Evolutionary conservation across 2,329 filamentous ascomycete species (phyloP).

Genomic region (Fusarium sp.): DNA sequence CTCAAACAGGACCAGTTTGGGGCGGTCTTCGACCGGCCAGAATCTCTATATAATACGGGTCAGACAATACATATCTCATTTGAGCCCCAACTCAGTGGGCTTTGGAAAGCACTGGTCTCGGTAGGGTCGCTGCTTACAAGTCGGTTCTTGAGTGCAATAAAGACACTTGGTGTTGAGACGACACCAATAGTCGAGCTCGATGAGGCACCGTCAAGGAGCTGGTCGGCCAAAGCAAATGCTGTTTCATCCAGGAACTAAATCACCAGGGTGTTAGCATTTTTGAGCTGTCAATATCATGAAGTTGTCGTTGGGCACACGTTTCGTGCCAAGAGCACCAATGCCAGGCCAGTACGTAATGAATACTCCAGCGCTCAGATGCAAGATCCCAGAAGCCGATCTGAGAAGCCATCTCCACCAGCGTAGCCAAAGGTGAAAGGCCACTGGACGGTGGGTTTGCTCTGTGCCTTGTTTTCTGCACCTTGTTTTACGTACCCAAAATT

Average conservation of each 20-base stretch:
- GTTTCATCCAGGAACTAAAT: constrained; percentile 77
- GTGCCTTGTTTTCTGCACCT: constrained; percentile 8
- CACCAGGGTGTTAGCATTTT: constrained; percentile 15
- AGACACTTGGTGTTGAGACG: constrained; percentile 80
- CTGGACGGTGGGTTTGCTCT: background rate
- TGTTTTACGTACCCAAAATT: constrained; percentile 76
- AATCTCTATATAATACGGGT: constrained; percentile 30
- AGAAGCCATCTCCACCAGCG: constrained; percentile 38
- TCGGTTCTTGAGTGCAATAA: constrained; percentile 79
- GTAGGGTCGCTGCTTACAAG: constrained; percentile 52
- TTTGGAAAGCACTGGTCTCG: background rate
- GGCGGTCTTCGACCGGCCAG: constrained; percentile 50
- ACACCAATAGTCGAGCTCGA: constrained; percentile 71
- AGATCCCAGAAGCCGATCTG: constrained; percentile 29
- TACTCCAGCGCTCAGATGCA: constrained; percentile 23
- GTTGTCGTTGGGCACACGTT: constrained; percentile 14
- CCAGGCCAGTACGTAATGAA: constrained; percentile 40
- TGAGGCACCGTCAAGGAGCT: constrained; percentile 72
- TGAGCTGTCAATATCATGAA: constrained; percentile 35
- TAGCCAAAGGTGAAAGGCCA: constrained; percentile 9
- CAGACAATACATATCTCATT: constrained; percentile 6
- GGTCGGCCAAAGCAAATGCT: constrained; percentile 69
- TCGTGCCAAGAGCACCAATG: constrained; percentile 20
- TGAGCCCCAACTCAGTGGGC: background rate
- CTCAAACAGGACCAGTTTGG: constrained; percentile 75